Evolutionary conservation across 2,329 filamentous ascomycete species (phyloP).

Genomic region (Aspergillus pseudoglaucus): DNA sequence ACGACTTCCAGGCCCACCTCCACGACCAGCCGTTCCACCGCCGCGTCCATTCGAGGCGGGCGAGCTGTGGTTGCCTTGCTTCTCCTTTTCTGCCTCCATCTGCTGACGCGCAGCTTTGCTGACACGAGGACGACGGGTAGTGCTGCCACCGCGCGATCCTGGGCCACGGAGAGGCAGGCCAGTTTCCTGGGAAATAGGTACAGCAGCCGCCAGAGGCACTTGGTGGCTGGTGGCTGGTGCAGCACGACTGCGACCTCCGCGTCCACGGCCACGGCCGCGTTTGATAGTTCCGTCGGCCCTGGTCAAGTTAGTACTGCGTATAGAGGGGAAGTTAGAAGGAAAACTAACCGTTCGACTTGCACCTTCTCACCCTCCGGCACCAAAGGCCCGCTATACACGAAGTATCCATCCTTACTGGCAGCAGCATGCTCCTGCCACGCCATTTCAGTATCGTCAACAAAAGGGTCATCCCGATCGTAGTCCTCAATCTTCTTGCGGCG

Average conservation of each 20-base stretch:
- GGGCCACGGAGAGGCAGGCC: conserved; percentile 64
- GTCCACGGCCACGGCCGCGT: conserved; percentile 50
- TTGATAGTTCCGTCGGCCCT: conserved; percentile 70
- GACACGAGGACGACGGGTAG: conserved; percentile 72
- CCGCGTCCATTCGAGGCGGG: conserved; percentile 21
- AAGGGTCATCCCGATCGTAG: conserved; percentile 62
- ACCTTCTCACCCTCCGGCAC: conserved; percentile 80
- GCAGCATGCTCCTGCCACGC: conserved; percentile 94
- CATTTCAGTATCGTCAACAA: conserved; percentile 85
- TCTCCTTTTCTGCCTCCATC: conserved; percentile 74
- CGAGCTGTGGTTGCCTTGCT: conserved; percentile 52
- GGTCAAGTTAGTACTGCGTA: conserved; percentile 14
- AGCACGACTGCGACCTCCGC: conserved; percentile 47
- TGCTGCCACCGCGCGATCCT: conserved; percentile 68
- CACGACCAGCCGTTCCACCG: conserved; percentile 21
- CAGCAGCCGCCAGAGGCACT: conserved; percentile 68
- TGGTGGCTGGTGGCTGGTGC: conserved; percentile 65
- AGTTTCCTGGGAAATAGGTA: conserved; percentile 83
- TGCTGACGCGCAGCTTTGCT: conserved; percentile 78
- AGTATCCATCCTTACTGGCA: conserved; percentile 92
- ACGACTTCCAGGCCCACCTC: conserved; percentile 19
- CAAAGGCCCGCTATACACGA: conserved; percentile 91
- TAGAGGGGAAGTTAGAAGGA: conserved; percentile 6
- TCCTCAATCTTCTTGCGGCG: conserved; percentile 61
- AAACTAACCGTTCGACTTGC: conserved; percentile 53